Conservation (phyloP, 495 filamentous ascomycete species). For the Jackrogersella multiformis region DNA sequence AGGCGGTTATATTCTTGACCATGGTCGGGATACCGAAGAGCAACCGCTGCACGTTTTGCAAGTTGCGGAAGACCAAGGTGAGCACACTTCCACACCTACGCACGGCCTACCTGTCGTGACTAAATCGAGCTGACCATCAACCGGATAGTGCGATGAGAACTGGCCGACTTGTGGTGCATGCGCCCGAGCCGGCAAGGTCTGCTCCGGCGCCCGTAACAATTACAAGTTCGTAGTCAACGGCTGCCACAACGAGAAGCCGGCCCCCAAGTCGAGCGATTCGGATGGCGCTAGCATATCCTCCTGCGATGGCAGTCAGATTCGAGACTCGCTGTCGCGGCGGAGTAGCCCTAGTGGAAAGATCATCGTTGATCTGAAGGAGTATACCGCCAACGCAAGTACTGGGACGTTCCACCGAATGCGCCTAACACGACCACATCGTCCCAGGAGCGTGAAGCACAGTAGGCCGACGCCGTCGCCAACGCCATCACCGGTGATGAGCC, state of each 20-base stretch:
- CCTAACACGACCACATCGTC: slow-evolving; percentile 17
- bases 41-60: slow-evolving; percentile 46
- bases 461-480: slow-evolving; percentile 18
- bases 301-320: slow-evolving; percentile 4
- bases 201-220: slow-evolving; percentile 44
- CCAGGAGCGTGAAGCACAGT: background rate
- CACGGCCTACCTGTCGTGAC: background rate
- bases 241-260: slow-evolving; percentile 36
- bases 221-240: slow-evolving; percentile 49
- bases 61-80: slow-evolving; percentile 43
- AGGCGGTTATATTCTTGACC: background rate
- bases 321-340: slow-evolving; percentile 14
- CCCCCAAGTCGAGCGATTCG: slow-evolving; percentile 14
- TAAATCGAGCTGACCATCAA: slow-evolving; percentile 5
- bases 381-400: slow-evolving; percentile 18
- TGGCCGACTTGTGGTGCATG: slow-evolving; percentile 55
- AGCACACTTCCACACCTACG: background rate
- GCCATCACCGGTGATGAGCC: slow-evolving; percentile 29
- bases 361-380: slow-evolving; percentile 37
- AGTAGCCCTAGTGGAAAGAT: slow-evolving; percentile 15
- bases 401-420: slow-evolving; percentile 41
- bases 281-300: slow-evolving; percentile 17
- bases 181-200: slow-evolving; percentile 47
- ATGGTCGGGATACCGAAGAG: slow-evolving; percentile 48
- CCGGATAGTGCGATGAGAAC: slow-evolving; percentile 53